Conservation (phyloP, 192 early-diverging fungal species). For the Backusella sp. region DNA sequence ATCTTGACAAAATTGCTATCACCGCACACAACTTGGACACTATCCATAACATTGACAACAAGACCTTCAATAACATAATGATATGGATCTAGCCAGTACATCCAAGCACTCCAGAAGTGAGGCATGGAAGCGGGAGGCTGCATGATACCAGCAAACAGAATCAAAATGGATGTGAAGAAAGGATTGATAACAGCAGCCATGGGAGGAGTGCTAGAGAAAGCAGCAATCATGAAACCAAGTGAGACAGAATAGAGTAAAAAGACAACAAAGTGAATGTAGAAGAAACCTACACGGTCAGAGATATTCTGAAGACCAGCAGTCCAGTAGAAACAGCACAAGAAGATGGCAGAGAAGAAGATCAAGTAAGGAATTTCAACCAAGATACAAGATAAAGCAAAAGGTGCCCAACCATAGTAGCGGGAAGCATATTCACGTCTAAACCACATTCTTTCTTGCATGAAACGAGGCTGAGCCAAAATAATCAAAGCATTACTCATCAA, state of each 20-base stretch:
- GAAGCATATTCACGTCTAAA: slow-evolving; percentile 62
- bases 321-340: slow-evolving; percentile 62
- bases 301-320: slow-evolving; percentile 50
- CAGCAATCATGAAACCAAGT: slow-evolving; percentile 65
- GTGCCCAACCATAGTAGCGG: slow-evolving; percentile 63
- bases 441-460: slow-evolving; percentile 55
- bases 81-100: slow-evolving; percentile 66
- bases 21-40: slow-evolving; percentile 44
- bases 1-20: slow-evolving; percentile 43
- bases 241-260: slow-evolving; percentile 56
- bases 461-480: slow-evolving; percentile 64
- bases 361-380: slow-evolving; percentile 63
- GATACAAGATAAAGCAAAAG: slow-evolving; percentile 60
- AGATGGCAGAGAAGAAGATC: slow-evolving; percentile 50
- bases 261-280: slow-evolving; percentile 56
- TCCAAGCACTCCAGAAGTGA: slow-evolving; percentile 60
- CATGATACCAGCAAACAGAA: slow-evolving; percentile 62
- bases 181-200: slow-evolving; percentile 63
- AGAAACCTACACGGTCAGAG: slow-evolving; percentile 55
- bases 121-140: slow-evolving; percentile 56
- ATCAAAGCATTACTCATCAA: slow-evolving; percentile 58
- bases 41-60: slow-evolving; percentile 57
- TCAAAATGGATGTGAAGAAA: slow-evolving; percentile 57
- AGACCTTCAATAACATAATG: slow-evolving; percentile 61
- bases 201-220: slow-evolving; percentile 53